A percentile compares a stretch with the other conserved stretches of the same genome.
These are phyloP conservation scores for Magnusiomyces starmeri DNA, from an alignment of 1,139 yeast genomes.

Conservation along the genomic window DNA sequence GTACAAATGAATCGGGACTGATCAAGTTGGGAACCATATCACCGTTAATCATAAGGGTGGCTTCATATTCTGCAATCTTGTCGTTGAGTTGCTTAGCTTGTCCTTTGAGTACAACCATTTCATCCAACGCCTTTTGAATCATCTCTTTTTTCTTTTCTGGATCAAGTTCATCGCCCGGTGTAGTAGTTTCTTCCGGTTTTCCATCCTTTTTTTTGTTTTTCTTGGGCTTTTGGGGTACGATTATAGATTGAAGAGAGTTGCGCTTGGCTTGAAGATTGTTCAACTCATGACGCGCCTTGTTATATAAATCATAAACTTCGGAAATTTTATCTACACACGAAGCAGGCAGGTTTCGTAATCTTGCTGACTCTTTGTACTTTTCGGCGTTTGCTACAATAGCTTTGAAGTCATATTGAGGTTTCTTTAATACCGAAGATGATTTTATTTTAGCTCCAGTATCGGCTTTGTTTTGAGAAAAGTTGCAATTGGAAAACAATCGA, in stretches of 20 bases:
- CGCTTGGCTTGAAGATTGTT: conserved; percentile 12
- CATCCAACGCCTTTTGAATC: conserved; percentile 3
- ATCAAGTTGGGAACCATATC: conserved; percentile 56
- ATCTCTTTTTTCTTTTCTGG: not conserved
- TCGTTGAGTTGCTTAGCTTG: conserved; percentile 27
- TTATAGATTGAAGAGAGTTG: conserved; percentile 6
- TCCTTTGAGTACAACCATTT: conserved; percentile 15
- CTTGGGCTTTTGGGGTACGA: not conserved
- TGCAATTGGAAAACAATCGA: too few relatives aligned
- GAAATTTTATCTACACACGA: conserved; percentile 10
- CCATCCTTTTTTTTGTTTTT: conserved; percentile 2
- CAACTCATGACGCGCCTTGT: conserved; percentile 8
- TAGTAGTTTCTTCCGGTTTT: not conserved
- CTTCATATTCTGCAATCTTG: conserved; percentile 37
- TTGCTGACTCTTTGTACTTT: conserved; percentile 10
- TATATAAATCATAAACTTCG: conserved; percentile 10
- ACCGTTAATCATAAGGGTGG: conserved; percentile 9
- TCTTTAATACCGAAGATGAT: conserved; percentile 19
- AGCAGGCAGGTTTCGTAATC: conserved; percentile 11
- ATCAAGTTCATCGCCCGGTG: not conserved
- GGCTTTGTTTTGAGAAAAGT: too few relatives aligned
- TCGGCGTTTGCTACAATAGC: conserved; percentile 15
- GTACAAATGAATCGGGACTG: conserved; percentile 40
- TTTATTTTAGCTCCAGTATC: conserved; percentile 14
- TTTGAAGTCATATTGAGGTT: conserved; percentile 47